Conservation (phyloP, 768 basidiomycete species). For the Cubamyces lactineus region DNA sequence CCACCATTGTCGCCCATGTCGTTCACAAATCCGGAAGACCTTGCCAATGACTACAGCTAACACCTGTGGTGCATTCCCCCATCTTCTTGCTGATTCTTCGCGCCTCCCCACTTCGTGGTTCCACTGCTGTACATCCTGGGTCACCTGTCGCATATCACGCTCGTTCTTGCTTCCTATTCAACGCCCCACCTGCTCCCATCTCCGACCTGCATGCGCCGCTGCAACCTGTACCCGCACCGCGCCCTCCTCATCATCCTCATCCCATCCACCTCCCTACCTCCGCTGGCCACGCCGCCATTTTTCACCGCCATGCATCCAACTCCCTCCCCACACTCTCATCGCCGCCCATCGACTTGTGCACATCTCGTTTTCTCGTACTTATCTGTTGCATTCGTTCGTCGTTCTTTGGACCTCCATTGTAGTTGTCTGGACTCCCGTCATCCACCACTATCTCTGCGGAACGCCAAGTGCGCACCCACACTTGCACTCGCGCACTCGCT, state of each 20-base stretch:
- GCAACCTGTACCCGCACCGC: slow-evolving; percentile 10
- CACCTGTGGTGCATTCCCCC: slow-evolving; percentile 17
- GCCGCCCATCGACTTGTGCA: slow-evolving; percentile 10
- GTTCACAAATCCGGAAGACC: slow-evolving; percentile 57
- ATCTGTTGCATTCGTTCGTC: slow-evolving; percentile 24
- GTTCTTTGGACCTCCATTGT: slow-evolving; percentile 19
- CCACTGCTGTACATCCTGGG: slow-evolving; percentile 21
- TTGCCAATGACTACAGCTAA: slow-evolving; percentile 34
- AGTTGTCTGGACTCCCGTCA: slow-evolving; percentile 12
- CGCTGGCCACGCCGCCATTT: neutral
- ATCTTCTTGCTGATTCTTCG: slow-evolving; percentile 4
- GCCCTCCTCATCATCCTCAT: neutral
- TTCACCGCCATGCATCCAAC: slow-evolving; percentile 1
- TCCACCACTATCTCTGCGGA: neutral
- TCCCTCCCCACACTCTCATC: slow-evolving; percentile 4
- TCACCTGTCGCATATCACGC: slow-evolving; percentile 25
- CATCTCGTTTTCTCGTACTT: slow-evolving; percentile 14
- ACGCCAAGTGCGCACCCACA: slow-evolving; percentile 4
- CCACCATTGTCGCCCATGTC: slow-evolving; percentile 79
- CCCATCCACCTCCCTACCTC: neutral
- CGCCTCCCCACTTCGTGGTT: slow-evolving; percentile 8
- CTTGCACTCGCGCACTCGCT: neutral
- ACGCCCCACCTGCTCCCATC: slow-evolving; percentile 24
- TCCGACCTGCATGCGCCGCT: slow-evolving; percentile 18
- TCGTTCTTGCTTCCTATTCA: slow-evolving; percentile 30